Evolutionary conservation across 1,139 yeast species (phyloP).

Genomic region (Geotrichum aggregatum): DNA sequence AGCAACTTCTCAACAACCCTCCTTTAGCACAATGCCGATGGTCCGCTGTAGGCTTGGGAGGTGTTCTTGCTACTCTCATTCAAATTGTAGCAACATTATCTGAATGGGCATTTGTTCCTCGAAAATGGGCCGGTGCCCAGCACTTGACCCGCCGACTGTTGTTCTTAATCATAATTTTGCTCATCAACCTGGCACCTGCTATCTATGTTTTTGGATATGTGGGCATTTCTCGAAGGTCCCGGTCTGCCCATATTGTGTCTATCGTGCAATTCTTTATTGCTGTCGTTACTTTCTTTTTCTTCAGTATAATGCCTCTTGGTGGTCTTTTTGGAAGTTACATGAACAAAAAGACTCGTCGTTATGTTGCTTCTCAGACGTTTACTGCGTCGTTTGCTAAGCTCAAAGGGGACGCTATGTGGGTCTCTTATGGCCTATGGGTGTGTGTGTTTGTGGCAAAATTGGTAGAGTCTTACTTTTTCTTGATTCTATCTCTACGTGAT

Average conservation of each 20-base stretch:
- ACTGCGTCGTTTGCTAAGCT: constrained; percentile 86
- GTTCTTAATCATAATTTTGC: constrained; percentile 64
- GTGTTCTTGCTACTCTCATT: constrained; percentile 74
- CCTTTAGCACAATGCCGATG: constrained; percentile 86
- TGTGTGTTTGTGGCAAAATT: constrained; percentile 85
- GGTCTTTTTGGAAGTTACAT: constrained; percentile 91
- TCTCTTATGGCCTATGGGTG: constrained; percentile 88
- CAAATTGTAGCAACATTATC: constrained; percentile 84
- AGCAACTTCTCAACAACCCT: constrained; percentile 74
- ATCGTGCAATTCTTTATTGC: constrained; percentile 90
- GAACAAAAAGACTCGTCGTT: constrained; percentile 75
- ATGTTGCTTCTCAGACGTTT: constrained; percentile 90
- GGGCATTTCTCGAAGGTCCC: constrained; percentile 62
- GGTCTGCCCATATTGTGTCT: constrained; percentile 74
- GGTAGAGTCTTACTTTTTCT: constrained; percentile 86
- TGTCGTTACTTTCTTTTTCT: constrained; percentile 74
- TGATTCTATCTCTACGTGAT: constrained; percentile 86
- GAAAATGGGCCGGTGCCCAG: constrained; percentile 99
- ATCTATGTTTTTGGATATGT: constrained; percentile 75
- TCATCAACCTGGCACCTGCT: constrained; percentile 77
- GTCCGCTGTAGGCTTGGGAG: constrained; percentile 93
- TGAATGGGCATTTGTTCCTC: constrained; percentile 96
- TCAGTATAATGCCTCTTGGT: constrained; percentile 96
- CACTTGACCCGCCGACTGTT: constrained; percentile 83
- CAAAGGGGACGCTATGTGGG: constrained; percentile 89